phyloP scores from a whole-genome alignment of 2,329 filamentous ascomycete species.

The Mycosphaerelloides madeirae region DNA sequence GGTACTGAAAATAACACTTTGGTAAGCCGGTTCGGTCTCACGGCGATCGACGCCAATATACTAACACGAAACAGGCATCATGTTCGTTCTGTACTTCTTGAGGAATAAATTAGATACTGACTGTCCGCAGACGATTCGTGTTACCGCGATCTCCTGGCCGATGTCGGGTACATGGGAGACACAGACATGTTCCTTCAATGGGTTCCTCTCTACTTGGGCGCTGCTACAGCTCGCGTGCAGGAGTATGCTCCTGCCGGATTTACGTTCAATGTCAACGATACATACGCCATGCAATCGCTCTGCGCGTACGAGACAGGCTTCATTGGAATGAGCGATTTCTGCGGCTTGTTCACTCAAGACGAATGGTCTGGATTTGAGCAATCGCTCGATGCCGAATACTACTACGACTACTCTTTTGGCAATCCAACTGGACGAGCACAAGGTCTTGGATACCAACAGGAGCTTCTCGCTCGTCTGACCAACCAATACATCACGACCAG shows the following conservation, averaged over 20 bases:
- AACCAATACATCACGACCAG: conserved; percentile 45
- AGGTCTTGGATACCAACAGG: conserved; percentile 51
- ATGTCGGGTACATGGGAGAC: conserved; percentile 36
- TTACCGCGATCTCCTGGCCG: conserved; percentile 36
- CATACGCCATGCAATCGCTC: conserved; percentile 44
- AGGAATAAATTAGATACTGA: no score
- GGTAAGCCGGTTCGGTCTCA: not conserved
- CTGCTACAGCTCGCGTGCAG: conserved; percentile 45
- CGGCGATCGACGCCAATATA: conserved; percentile 36
- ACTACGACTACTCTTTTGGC: conserved; percentile 36
- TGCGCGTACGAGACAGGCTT: conserved; percentile 53
- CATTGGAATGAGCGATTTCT: conserved; percentile 50
- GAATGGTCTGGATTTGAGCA: conserved; percentile 55
- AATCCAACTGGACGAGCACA: conserved; percentile 50
- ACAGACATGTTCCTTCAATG: conserved; percentile 41
- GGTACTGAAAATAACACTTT: conserved; percentile 40
- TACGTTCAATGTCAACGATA: conserved; percentile 43
- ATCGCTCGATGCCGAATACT: conserved; percentile 51
- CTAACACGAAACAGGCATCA: no score
- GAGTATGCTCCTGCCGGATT: conserved; percentile 46
- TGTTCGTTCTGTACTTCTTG: no score
- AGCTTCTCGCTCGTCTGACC: conserved; percentile 47
- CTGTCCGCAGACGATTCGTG: conserved; percentile 51
- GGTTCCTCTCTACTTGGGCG: conserved; percentile 42
- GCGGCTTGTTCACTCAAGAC: conserved; percentile 49